A percentile compares a stretch with the other conserved stretches of the same genome.
phyloP scores from a whole-genome alignment of 225 moss, liverwort and hornwort genomes.

The Sphagnum contortum region DNA sequence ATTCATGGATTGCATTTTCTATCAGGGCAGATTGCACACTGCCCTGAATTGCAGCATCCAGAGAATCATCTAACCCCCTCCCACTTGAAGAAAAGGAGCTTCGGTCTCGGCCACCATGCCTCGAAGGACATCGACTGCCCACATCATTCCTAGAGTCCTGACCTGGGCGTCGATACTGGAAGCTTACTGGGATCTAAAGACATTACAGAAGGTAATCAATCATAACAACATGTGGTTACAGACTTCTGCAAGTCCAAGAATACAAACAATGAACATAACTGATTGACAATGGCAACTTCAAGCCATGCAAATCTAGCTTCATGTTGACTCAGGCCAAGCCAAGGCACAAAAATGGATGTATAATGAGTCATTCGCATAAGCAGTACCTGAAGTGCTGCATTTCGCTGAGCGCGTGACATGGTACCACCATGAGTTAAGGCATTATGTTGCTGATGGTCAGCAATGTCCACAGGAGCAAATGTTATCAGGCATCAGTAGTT shows the following conservation, averaged over 20 bases:
- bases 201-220: too few species aligned
- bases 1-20: conserved; percentile 71
- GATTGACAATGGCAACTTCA: too few species aligned
- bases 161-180: conserved; percentile 75
- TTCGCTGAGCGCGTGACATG: conserved; percentile 94
- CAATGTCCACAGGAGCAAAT: too few species aligned
- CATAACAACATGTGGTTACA: too few species aligned
- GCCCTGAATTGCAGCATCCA: conserved; percentile 55
- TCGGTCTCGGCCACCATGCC: conserved; percentile 63
- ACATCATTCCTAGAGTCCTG: conserved; percentile 53
- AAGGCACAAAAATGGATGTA: too few species aligned
- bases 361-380: too few species aligned
- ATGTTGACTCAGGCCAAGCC: too few species aligned
- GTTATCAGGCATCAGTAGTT: too few species aligned
- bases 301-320: too few species aligned
- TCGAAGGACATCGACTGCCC: conserved; percentile 29
- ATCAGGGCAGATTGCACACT: conserved; percentile 61
- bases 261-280: too few species aligned
- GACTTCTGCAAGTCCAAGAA: too few species aligned
- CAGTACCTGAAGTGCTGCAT: conserved; percentile 87
- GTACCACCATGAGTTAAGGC: conserved; percentile 90
- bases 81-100: conserved; percentile 21
- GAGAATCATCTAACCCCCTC: conserved; percentile 33
- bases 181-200: conserved; percentile 52
- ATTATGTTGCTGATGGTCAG: conserved; percentile 66